Base-by-base conservation (phyloP, 2,329 filamentous ascomycete species). In the Sclerotiophoma versabilis region DNA sequence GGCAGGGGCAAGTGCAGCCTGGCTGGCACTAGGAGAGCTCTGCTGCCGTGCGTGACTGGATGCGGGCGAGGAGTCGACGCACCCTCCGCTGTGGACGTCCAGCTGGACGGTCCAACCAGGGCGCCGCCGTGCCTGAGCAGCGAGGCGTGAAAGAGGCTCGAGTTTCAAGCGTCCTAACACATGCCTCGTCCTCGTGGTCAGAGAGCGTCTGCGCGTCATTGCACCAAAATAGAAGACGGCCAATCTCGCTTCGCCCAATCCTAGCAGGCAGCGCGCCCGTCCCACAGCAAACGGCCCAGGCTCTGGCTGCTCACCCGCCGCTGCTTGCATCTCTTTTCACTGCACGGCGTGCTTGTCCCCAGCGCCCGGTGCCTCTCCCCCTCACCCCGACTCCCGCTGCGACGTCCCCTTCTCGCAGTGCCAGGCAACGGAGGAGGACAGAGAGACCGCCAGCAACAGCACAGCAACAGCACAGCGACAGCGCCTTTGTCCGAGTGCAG, bases 331-430 rank as follows among this genome's bases (percentile, higher is more conserved):
- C 41, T 42, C 41, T 58, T 49, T 41, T 41, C 39, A 29, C 45
- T 51, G 38, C 58, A 43, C 54, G 39, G 14, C 54, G 49, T 48
- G 49, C 58, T 54, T 60, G 45, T 54, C 32, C 37, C 23, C 32
- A 15, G 37, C 36, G 32, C 22, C 37, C 32, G 33, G 43, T 33
- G 37, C 46, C 42, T 46, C 48, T 49, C 46, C 51, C 42, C 49
- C 57, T 49, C 54, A 52, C 55, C 57, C 61, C 64, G 63, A 60
- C 67, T 47, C 65, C 63, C 65, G 62, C 64, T 66, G 67, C 65
- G 66, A 68, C 65, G 69, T 71, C 68, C 25, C 26, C 15, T 37
- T 9, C 32, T 38, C 39, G 17, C 38, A 49, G 45, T 27, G 42
- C 46, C 39, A 25, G 33, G 37, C 38, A n/a, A 27, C 20, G 34